Conservation (phyloP, 768 basidiomycete species). For the Candolleomyces eurysporus region DNA sequence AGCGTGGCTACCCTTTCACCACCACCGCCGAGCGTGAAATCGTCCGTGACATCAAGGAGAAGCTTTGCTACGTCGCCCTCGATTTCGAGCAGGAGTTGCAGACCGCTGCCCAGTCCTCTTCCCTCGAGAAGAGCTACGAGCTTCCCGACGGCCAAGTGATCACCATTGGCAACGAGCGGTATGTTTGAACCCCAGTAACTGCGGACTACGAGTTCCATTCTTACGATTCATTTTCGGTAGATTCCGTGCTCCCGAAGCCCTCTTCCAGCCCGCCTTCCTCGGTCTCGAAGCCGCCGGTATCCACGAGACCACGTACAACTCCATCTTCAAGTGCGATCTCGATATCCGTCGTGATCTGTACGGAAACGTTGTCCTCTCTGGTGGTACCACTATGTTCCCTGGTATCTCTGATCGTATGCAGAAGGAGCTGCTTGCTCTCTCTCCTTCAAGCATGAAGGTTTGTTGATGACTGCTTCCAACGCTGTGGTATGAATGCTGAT, state of each 20-base stretch:
- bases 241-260: slow-evolving; percentile 91
- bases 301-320: slow-evolving; percentile 86
- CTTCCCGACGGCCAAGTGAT: slow-evolving; percentile 93
- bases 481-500: slow-evolving; percentile 1
- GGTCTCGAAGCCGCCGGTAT: slow-evolving; percentile 90
- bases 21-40: slow-evolving; percentile 94
- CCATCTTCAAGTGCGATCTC: slow-evolving; percentile 84
- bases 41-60: slow-evolving; percentile 96
- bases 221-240: slow-evolving; percentile 49
- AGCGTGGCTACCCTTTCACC: slow-evolving; percentile 93
- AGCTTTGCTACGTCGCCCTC: slow-evolving; percentile 92
- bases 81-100: slow-evolving; percentile 94
- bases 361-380: slow-evolving; percentile 84
- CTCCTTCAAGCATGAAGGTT: slow-evolving; percentile 84
- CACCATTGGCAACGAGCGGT: slow-evolving; percentile 92
- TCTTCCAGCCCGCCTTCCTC: slow-evolving; percentile 91
- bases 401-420: slow-evolving; percentile 96
- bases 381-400: slow-evolving; percentile 94
- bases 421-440: slow-evolving; percentile 84
- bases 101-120: slow-evolving; percentile 85
- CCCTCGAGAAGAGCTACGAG: slow-evolving; percentile 92
- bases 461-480: slow-evolving; percentile 24
- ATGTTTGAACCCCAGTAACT: slow-evolving; percentile 49
- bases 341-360: slow-evolving; percentile 81
- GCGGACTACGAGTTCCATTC: slow-evolving; percentile 44